A percentile compares a stretch with the other conserved stretches of the same genome.
These are phyloP conservation scores for Botryotinia calthae DNA, from an alignment of 2,329 filamentous ascomycete species.

Conservation along the genomic window DNA sequence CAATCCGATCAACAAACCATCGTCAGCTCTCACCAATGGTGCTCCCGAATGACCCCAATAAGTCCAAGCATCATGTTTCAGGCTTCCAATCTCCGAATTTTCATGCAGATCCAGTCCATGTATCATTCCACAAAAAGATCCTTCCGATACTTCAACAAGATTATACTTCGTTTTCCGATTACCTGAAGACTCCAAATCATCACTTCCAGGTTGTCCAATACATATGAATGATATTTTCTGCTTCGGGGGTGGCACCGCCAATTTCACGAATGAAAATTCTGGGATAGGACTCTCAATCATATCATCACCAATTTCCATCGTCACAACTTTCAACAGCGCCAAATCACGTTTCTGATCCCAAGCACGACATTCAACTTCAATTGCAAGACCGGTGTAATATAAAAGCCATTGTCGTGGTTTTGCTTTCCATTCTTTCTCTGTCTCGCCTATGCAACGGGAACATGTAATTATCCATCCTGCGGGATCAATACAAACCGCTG, in stretches of 20 bases:
- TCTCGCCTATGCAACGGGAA: background rate
- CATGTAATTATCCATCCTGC: background rate
- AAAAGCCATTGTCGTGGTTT: background rate
- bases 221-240: slow-evolving; percentile 31
- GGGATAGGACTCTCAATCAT: background rate
- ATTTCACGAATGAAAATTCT: background rate
- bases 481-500: background rate
- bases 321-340: background rate
- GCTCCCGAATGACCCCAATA: slow-evolving; percentile 57
- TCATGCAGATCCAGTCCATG: slow-evolving; percentile 46
- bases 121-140: slow-evolving; percentile 40
- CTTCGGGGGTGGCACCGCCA: background rate
- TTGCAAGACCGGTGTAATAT: background rate
- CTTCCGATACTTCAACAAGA: slow-evolving; percentile 47
- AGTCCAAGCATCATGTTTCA: slow-evolving; percentile 56
- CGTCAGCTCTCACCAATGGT: slow-evolving; percentile 44
- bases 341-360: background rate
- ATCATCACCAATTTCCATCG: background rate
- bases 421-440: background rate
- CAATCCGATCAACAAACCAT: slow-evolving; percentile 47
- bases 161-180: slow-evolving; percentile 41
- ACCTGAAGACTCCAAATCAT: slow-evolving; percentile 48
- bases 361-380: background rate
- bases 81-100: slow-evolving; percentile 50
- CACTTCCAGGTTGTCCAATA: slow-evolving; percentile 44